phyloP scores from a whole-genome alignment of 2,329 filamentous ascomycete genomes.

The Pseudodiploospora longispora region DNA sequence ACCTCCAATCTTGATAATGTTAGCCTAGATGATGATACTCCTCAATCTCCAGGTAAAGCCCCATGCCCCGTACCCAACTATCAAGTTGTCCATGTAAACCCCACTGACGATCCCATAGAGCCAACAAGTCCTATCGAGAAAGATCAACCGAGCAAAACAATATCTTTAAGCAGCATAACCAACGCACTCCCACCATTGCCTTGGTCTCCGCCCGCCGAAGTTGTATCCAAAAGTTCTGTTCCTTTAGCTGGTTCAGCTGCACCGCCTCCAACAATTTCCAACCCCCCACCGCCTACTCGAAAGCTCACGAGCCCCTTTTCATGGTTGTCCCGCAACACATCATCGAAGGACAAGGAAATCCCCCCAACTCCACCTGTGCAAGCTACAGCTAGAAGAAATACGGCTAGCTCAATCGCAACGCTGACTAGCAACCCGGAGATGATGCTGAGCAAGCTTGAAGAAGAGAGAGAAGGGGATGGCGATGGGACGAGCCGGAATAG shows the following conservation, averaged over 20 bases:
- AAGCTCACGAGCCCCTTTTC: conserved; percentile 85
- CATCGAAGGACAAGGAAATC: conserved; percentile 46
- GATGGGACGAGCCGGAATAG: conserved; percentile 49
- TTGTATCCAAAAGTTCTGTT: conserved; percentile 37
- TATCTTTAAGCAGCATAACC: conserved; percentile 63
- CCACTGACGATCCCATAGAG: conserved; percentile 16
- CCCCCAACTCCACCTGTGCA: conserved; percentile 45
- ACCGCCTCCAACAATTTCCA: conserved; percentile 21
- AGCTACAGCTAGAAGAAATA: conserved; percentile 54
- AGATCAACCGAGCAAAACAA: conserved; percentile 42
- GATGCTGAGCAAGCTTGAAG: conserved; percentile 68
- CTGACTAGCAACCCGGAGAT: conserved; percentile 74
- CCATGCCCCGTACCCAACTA: not conserved
- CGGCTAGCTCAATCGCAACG: conserved; percentile 71
- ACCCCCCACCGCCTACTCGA: conserved; percentile 37
- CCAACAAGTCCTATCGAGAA: conserved; percentile 25
- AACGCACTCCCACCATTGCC: conserved; percentile 64
- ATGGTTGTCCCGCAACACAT: conserved; percentile 67
- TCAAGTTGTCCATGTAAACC: not conserved
- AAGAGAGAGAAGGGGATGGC: conserved; percentile 50
- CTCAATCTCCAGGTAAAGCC: conserved; percentile 25
- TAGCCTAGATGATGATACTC: conserved; percentile 54
- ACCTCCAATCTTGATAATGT: conserved; percentile 50
- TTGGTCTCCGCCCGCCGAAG: conserved; percentile 54
- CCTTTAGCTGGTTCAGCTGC: conserved; percentile 24